phyloP scores from a whole-genome alignment of 2,329 filamentous ascomycete species.

The Talaromyces sp. region DNA sequence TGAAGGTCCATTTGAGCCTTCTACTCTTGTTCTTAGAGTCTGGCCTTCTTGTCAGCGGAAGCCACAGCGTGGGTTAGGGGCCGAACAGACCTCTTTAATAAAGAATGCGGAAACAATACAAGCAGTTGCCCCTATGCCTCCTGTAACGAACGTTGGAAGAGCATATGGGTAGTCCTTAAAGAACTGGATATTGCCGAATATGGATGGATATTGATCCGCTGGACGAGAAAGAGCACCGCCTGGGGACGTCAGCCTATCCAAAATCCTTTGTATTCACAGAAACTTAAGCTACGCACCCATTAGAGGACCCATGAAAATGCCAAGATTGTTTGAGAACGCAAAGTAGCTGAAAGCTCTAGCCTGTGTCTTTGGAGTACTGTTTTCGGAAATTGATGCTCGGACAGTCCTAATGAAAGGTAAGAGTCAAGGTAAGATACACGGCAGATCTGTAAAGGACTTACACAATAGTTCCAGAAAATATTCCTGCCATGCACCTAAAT shows the following conservation, averaged over 20 bases:
- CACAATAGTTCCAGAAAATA: slow-evolving; percentile 69
- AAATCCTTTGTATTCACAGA: slow-evolving; percentile 1
- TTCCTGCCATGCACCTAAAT: slow-evolving; percentile 63
- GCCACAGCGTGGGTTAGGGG: slow-evolving; percentile 13
- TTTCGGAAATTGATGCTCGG: slow-evolving; percentile 70
- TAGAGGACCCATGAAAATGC: slow-evolving; percentile 66
- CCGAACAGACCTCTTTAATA: slow-evolving; percentile 49
- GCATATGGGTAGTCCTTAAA: slow-evolving; percentile 62
- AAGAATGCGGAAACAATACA: slow-evolving; percentile 50
- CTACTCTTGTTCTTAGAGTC: slow-evolving; percentile 25
- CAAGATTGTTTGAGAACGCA: slow-evolving; percentile 67
- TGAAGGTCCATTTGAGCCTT: background rate
- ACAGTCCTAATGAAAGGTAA: slow-evolving; percentile 47
- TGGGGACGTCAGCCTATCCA: slow-evolving; percentile 15
- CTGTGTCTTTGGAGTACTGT: slow-evolving; percentile 63
- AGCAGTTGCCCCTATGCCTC: slow-evolving; percentile 48
- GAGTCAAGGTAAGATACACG: background rate
- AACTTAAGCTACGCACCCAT: slow-evolving; percentile 35
- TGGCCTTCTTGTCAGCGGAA: slow-evolving; percentile 14
- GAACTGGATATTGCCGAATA: slow-evolving; percentile 53
- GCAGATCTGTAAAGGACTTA: slow-evolving; percentile 13
- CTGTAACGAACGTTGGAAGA: slow-evolving; percentile 56
- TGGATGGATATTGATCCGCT: slow-evolving; percentile 53
- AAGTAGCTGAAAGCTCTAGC: slow-evolving; percentile 71
- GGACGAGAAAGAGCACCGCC: slow-evolving; percentile 67